A percentile compares a stretch with the other conserved stretches of the same genome.
Conservation (phyloP, 2,329 filamentous ascomycete genomes). For the Dryadomyces quercus-mongolicae region DNA sequence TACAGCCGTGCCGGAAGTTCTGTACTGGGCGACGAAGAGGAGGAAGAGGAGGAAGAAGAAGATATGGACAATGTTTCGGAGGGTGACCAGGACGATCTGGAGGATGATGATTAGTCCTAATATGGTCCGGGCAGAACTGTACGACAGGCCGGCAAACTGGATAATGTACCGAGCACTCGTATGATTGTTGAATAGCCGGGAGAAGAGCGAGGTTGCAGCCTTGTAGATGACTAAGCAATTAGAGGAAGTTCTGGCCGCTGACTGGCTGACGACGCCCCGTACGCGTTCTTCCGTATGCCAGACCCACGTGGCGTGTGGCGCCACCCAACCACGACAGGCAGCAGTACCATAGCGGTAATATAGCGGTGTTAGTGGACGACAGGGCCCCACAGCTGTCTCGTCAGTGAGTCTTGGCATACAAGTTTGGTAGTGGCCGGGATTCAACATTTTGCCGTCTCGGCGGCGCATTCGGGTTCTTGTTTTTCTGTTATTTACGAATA, state of each 20-base stretch:
- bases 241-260: too few relatives aligned
- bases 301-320: background rate
- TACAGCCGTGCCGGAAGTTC: constrained; percentile 23
- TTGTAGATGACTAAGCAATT: too few relatives aligned
- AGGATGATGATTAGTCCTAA: background rate
- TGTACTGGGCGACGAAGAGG: constrained; percentile 8
- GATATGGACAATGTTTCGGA: background rate
- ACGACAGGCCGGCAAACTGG: background rate
- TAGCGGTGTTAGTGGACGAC: background rate
- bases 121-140: background rate
- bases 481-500: too few relatives aligned
- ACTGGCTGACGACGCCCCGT: too few relatives aligned
- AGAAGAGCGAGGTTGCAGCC: too few relatives aligned
- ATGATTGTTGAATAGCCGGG: too few relatives aligned
- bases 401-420: background rate
- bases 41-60: constrained; percentile 8
- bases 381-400: background rate
- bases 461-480: too few relatives aligned
- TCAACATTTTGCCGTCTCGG: too few relatives aligned
- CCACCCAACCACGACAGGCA: too few relatives aligned
- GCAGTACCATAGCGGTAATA: background rate
- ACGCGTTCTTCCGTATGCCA: too few relatives aligned
- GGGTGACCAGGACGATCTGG: background rate
- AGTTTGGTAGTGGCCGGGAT: background rate
- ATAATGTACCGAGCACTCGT: too few relatives aligned